Evolutionary conservation across 1,284 basidiomycete species (phyloP), one percentile per base, ranked within the genome.

Genomic region (Melampsora americana): DNA sequence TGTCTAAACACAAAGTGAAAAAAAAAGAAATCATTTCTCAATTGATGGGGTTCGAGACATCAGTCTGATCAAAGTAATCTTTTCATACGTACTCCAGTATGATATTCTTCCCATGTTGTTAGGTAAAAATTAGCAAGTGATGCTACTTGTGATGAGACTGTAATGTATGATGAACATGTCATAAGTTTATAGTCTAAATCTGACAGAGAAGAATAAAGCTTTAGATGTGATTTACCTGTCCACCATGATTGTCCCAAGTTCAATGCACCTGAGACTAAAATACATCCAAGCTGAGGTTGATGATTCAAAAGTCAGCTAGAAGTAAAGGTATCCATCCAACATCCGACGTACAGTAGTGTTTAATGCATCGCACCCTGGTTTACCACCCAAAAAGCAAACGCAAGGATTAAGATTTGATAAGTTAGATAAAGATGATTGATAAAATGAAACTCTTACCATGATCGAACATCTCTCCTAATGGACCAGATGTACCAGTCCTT

Each of bases 51-150:
- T 44, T 77, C 65, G 73, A 60, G 16, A 50, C 62, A 32, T 28
- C 23, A 42, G 1, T n/a, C 46, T 66, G 53, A 23, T 28, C 35
- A 48, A 50, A 44, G 53, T n/a, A 50, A 61, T 42, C 53, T 23
- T 18, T 48, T 26, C 66, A 28, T 70, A 79, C 84, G 30, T 68
- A 87, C 79, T 20, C 91, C 91, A 1, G 95, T 99, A 83, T 99
- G 91, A 81, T 92, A 95, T 84, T 99, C 95, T 82, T 99, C 95
- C 95, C 95, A 98, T 4, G 94, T 96, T 0, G 92, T 83, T 18
- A 97, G 86, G 83, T 98, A 98, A 82, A 99, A 99, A 84, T 93
- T 97, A 78, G 91, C 90, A 20, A 96, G 86, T 0, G 93, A 91
- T 0, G 91, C 92, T 12, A 91, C 86, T 82, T 95, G 90, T 0